Evolutionary conservation across 371 early-diverging fungal species (phyloP).

Genomic region (Circinella minor): DNA sequence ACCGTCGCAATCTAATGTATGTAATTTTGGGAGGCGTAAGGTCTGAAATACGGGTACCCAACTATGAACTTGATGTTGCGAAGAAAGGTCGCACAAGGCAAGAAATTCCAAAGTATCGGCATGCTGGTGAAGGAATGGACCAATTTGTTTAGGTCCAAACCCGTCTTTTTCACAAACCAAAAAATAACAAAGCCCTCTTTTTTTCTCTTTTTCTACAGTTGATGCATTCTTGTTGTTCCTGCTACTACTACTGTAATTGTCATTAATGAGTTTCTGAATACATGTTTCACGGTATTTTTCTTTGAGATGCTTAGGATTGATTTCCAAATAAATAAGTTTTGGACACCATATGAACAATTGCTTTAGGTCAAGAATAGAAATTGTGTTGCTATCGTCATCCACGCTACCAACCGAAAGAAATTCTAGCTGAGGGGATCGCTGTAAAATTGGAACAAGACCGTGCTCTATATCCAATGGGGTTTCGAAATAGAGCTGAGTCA

Average conservation of each 20-base stretch:
- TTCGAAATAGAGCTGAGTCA: background rate
- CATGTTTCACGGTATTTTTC: background rate
- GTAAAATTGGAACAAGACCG: background rate
- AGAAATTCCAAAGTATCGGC: background rate
- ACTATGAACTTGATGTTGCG: background rate
- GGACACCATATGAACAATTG: background rate
- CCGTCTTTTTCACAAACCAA: background rate
- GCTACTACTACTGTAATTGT: no score
- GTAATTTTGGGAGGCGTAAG: background rate
- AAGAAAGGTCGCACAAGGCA: background rate
- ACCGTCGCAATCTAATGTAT: background rate
- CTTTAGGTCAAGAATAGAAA: background rate
- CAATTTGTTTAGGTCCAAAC: background rate
- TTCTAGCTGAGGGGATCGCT: background rate
- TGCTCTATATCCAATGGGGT: background rate
- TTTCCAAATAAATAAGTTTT: background rate
- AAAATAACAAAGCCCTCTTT: background rate
- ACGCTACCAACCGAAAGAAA: background rate
- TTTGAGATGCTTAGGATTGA: background rate
- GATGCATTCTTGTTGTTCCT: background rate
- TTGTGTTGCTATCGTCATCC: background rate
- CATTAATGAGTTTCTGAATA: background rate
- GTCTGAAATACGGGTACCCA: background rate
- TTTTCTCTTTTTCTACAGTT: background rate
- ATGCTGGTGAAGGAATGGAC: background rate